Evolutionary conservation across 768 basidiomycete genomes (phyloP), one percentile per base, ranked within the genome.

Genomic region (Kwoniella mangroviensis): DNA sequence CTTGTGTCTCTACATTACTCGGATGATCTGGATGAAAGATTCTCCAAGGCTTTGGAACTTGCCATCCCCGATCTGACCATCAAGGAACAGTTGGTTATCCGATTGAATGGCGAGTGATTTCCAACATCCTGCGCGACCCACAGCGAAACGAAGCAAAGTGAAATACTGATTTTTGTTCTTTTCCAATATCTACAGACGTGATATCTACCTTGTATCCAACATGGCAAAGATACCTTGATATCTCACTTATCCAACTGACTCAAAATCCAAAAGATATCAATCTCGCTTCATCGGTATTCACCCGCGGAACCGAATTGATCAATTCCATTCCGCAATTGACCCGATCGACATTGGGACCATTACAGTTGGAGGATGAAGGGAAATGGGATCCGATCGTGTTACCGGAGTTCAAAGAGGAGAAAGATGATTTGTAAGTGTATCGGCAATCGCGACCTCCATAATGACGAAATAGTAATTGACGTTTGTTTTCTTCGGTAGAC

Each of bases 11-110:
- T 79, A 12, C 59, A 70, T 21, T 45, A 67, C 4, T 67, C 73
- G 11, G 74, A 79, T 13, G 76, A 79, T 53, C 62, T 79, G 19
- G 78, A 79, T 52, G 57, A 53, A 34, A 34, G 67, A 19, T 73
- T 79, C 51, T 53, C 61, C 5, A 58, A 67, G 15, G 49, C 56
- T 1, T 22, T 77, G 49, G 24, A 41, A n/a, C 49, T 49, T 7
- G 34, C 72, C 28, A 43, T 74, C 7, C 75, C 72, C 1, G 59
- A 65, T 13, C 13, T 70, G 13, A 49, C 53, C 1, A 41, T 49
- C n/a, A 73, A 70, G 63, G 68, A 72, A 13, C 72, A 73, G 42
- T 59, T 75, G 41, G 63, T 65, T 11, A 45, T 76, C 10, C 17
- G 26, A 13, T 24, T 73, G 41, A 28, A 49, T 21, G 65, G 65